Evolutionary conservation across 768 basidiomycete species (phyloP).

Genomic region (Strobilomyces confusus): DNA sequence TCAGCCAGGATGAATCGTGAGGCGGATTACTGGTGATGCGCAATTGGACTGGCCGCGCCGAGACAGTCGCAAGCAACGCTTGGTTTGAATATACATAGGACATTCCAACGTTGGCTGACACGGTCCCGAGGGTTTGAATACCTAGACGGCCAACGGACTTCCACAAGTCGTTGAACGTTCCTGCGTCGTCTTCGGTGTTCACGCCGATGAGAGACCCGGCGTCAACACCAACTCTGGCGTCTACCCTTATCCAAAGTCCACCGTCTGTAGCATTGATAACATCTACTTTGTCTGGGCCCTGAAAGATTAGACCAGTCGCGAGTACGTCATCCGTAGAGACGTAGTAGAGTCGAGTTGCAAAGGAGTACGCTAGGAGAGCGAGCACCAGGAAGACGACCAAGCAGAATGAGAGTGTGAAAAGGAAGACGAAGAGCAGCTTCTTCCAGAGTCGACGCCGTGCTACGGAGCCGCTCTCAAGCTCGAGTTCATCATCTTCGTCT

Average conservation of each 20-base stretch:
- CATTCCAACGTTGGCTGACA: constrained; percentile 52
- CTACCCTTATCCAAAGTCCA: constrained; percentile 55
- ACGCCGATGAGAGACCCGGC: constrained; percentile 59
- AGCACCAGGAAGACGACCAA: constrained; percentile 42
- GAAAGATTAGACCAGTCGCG: constrained; percentile 48
- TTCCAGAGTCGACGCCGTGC: constrained; percentile 30
- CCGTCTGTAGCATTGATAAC: constrained; percentile 62
- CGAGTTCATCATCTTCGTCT: constrained; percentile 23
- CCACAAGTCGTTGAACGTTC: constrained; percentile 47
- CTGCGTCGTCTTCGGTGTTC: constrained; percentile 42
- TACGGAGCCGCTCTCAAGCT: constrained; percentile 19
- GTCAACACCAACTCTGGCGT: constrained; percentile 61
- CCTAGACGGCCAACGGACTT: constrained; percentile 69
- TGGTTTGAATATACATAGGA: constrained; percentile 45
- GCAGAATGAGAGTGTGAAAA: constrained; percentile 51
- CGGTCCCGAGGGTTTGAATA: constrained; percentile 49
- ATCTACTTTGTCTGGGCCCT: constrained; percentile 59
- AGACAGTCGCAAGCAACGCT: constrained; percentile 44
- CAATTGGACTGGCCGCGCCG: constrained; percentile 47
- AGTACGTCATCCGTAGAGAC: constrained; percentile 58
- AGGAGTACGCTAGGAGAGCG: constrained; percentile 60
- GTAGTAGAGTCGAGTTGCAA: constrained; percentile 51
- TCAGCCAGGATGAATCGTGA: constrained; percentile 53
- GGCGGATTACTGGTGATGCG: constrained; percentile 42
- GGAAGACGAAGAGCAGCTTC: constrained; percentile 46